Base-by-base conservation (phyloP, 345 rosid genomes). In the Bretschneidera sinensis region DNA sequence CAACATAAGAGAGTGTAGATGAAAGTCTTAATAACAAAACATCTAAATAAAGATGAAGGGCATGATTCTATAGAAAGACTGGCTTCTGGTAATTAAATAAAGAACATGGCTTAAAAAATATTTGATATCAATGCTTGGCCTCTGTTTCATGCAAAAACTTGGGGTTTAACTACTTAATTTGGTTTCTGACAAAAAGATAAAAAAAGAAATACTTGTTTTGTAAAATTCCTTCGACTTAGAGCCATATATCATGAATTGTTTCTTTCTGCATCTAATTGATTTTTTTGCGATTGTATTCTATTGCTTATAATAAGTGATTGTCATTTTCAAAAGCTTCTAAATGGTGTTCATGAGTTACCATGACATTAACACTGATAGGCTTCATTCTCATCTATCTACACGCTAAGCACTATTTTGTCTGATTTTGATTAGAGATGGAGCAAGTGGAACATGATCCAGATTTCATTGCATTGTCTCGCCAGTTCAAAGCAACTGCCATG, bases 401-500 rank as follows among this genome's bases (percentile, higher is more conserved):
- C 43, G 8, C 70, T 78, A 24, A 71, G 49, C 39, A 51, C 23
- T 4, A 34, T 53, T 60, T n/a, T 59, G 18, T 72, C 63, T 68
- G 69, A 53, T 64, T 54, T 56, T 75, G 22, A 69, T 57, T 71
- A 94, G 99, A 88, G 76, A 78, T 94, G 91, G 97, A 90, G 73
- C 96, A 80, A 74, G 95, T 94, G 63, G 85, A 90, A 79, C 99
- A 94, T 61, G 97, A 94, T 76, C 83, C 88, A 43, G 99, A 90
- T 71, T 88, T 86, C 68, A 64, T 88, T 48, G 43, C 88, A 54
- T 53, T 90, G 76, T 85, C 97, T 59, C 95, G 96, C 66, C 96
- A 91, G 76, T 94, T 94, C 81, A 94, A 90, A 79, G 83, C 89
- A 57, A 86, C 95, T 52, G 99, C 99, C 48, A 82, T 77, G 92